phyloP scores from a whole-genome alignment of 176 grass and related monocot genomes.

The Musa itinerans region DNA sequence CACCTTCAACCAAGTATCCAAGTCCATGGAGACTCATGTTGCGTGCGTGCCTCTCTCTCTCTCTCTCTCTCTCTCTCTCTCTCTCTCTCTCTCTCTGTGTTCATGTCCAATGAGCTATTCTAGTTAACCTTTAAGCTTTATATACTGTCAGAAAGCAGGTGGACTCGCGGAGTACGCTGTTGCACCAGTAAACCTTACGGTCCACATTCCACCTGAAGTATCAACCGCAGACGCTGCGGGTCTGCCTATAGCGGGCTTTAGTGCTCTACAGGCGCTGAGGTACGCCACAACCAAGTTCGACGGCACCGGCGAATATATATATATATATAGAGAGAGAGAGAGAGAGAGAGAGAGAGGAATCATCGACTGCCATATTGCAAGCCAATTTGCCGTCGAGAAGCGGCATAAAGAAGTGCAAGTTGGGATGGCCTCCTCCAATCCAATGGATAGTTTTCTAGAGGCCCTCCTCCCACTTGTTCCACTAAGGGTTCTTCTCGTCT shows the following conservation, averaged over 20 bases:
- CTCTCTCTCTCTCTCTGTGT: too few relatives aligned
- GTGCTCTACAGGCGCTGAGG: slow-evolving; percentile 30
- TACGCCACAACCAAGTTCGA: slow-evolving; percentile 41
- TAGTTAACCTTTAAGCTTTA: not conserved
- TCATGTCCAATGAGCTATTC: too few relatives aligned
- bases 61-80: too few relatives aligned
- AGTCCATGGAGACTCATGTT: too few relatives aligned
- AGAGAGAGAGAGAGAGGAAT: not conserved
- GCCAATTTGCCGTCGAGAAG: not conserved
- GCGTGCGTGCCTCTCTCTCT: too few relatives aligned
- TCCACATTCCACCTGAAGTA: slow-evolving; percentile 24
- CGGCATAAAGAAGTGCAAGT: not conserved
- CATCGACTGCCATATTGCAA: not conserved
- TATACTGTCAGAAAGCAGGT: slow-evolving; percentile 31
- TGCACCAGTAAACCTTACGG: slow-evolving; percentile 25
- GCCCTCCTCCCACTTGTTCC: too few relatives aligned
- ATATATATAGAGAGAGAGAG: too few relatives aligned
- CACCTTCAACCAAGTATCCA: too few relatives aligned
- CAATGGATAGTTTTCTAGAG: too few relatives aligned
- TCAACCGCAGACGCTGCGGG: slow-evolving; percentile 30
- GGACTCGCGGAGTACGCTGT: slow-evolving; percentile 51
- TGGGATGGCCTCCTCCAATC: not conserved
- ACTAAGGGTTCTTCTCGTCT: too few relatives aligned
- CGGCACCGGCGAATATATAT: slow-evolving; percentile 27
- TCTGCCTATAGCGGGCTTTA: slow-evolving; percentile 37